phyloP scores from a whole-genome alignment of 352 stramenopile genomes.

The Globisporangium acanthophoron region DNA sequence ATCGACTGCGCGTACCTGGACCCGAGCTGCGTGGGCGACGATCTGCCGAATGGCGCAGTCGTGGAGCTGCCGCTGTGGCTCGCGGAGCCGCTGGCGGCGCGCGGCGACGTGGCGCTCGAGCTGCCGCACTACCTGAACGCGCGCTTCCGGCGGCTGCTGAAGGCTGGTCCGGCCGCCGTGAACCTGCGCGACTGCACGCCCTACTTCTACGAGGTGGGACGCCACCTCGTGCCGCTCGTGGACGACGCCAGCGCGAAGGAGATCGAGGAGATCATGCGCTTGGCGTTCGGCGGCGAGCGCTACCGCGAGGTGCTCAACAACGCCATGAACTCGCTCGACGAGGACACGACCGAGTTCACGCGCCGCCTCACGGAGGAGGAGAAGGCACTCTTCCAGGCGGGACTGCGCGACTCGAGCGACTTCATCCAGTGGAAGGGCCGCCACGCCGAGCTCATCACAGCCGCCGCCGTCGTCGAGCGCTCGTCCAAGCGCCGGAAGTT shows the following conservation, averaged over 20 bases:
- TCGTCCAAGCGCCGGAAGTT: conserved; percentile 60
- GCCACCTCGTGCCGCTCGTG: conserved; percentile 51
- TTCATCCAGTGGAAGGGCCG: conserved; percentile 78
- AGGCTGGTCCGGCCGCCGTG: conserved; percentile 61
- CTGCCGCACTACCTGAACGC: conserved; percentile 57
- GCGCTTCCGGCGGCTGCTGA: conserved; percentile 79
- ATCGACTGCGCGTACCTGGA: conserved; percentile 73
- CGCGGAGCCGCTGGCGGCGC: conserved; percentile 40
- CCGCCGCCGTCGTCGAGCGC: conserved; percentile 48
- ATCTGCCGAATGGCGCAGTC: conserved; percentile 35
- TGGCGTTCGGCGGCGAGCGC: conserved; percentile 70
- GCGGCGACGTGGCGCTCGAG: conserved; percentile 49
- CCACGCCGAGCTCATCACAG: conserved; percentile 56
- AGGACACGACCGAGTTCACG: conserved; percentile 41
- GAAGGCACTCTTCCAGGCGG: conserved; percentile 55
- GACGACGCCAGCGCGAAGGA: conserved; percentile 35
- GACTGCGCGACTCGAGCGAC: conserved; percentile 56
- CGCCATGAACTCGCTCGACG: conserved; percentile 75
- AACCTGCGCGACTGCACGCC: conserved; percentile 75
- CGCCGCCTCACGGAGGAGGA: conserved; percentile 15
- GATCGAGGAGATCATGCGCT: conserved; percentile 74
- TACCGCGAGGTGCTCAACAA: conserved; percentile 80
- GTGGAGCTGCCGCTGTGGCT: conserved; percentile 83
- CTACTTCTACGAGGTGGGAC: conserved; percentile 69
- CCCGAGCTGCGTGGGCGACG: conserved; percentile 45